Evolutionary conservation across 179 eudicot genomes (phyloP).

Genomic region (Heliamphora pulchella): DNA sequence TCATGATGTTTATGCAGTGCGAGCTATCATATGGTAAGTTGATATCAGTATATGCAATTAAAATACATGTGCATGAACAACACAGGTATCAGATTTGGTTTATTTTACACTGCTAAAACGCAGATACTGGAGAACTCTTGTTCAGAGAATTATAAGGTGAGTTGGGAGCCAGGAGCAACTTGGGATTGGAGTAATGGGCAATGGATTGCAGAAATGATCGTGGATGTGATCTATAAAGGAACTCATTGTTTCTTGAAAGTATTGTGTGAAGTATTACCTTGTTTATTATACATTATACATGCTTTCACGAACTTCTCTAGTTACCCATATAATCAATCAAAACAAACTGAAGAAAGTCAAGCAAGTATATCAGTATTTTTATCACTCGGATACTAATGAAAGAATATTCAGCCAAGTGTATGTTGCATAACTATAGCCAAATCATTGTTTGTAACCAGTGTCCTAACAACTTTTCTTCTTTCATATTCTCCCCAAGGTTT

Average conservation of each 20-base stretch:
- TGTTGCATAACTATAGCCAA: neutral
- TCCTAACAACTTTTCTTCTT: neutral
- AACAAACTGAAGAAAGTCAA: neutral
- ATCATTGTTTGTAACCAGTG: neutral
- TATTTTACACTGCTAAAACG: too few species aligned
- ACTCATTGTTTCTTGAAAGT: neutral
- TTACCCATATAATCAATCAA: neutral
- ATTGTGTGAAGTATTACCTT: neutral
- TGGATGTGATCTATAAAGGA: neutral
- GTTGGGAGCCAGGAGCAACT: neutral
- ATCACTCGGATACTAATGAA: neutral
- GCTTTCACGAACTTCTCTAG: neutral
- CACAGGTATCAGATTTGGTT: too few species aligned
- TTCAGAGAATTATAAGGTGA: neutral
- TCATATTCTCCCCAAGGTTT: neutral
- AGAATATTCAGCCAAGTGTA: slow-evolving; percentile 3
- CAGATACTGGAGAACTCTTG: neutral
- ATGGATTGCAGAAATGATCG: neutral
- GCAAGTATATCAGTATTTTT: neutral
- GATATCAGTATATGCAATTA: neutral
- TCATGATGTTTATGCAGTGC: neutral
- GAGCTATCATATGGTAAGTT: neutral
- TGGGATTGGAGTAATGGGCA: neutral
- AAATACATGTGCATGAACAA: neutral
- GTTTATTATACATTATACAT: neutral